Base-by-base conservation (phyloP, 306 rosid genomes). In the Delonix regia region DNA sequence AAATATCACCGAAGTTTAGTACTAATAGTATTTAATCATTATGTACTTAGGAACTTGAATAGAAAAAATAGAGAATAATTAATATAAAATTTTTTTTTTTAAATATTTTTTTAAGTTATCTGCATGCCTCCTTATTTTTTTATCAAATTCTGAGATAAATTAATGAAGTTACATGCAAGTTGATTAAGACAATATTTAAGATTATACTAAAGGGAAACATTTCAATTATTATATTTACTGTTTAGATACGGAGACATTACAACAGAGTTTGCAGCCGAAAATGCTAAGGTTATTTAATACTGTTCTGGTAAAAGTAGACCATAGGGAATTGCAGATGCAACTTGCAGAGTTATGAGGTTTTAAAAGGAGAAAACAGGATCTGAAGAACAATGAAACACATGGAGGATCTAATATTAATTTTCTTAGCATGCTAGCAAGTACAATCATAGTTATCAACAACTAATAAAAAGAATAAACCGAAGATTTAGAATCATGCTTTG, bases 371-470 rank as follows among this genome's bases (percentile, higher is more conserved):
- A 7, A 65, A 49, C 71, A 59, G 74, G 80, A 85, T 70, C 84
- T 38, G 82, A 66, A 63, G 73, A 72, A 82, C 80, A 47, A 16
- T n/a, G 65, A 78, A 84, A 73, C 69, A 73, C 87, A 67, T 60
- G 69, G 55, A 75, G 64, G 60, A n/a, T 69, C 73, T 73, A 80
- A 41, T 41, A 62, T 47, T 76, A 69, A 66, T 86, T 45, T 83
- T 69, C 51, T 48, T 68, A 51, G 25, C 25, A 25, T 63, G 81
- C 60, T 69, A 49, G 74, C 61, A 19, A 34, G 81, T 83, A 80
- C 86, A 76, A 84, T 87, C 79, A 80, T 84, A 79, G 86, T 85
- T 79, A 71, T 79, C 82, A 79, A 67, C 73, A 25, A 76, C 27
- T 63, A 65, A 79, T 70, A 30, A 71, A 82, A 78, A 79, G 64